phyloP scores from a whole-genome alignment of 2,329 filamentous ascomycete genomes.

The Colletotrichum gigasporum region DNA sequence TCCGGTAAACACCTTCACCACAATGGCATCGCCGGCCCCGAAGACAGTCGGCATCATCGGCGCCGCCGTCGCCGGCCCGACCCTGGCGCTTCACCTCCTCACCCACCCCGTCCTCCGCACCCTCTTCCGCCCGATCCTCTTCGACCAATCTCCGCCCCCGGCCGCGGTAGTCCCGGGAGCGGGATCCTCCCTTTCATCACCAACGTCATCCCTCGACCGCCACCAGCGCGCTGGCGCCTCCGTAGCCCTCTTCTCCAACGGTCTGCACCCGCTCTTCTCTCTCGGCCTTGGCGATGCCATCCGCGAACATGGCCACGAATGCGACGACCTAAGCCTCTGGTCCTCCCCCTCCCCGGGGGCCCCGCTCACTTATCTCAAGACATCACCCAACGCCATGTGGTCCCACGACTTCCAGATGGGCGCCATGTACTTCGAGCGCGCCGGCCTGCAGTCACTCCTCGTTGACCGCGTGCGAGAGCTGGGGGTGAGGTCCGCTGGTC shows the following conservation, averaged over 20 bases:
- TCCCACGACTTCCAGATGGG: slow-evolving; percentile 34
- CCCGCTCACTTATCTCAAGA: background rate
- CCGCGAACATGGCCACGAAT: slow-evolving; percentile 4
- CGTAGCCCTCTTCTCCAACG: slow-evolving; percentile 36
- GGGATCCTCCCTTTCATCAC: background rate
- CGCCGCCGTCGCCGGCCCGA: slow-evolving; percentile 28
- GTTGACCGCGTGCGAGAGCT: slow-evolving; percentile 31
- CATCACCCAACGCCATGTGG: slow-evolving; percentile 31
- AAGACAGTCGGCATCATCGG: slow-evolving; percentile 28
- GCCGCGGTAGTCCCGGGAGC: background rate
- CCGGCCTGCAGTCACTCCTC: slow-evolving; percentile 31
- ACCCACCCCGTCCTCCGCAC: slow-evolving; percentile 33
- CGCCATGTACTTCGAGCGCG: slow-evolving; percentile 35
- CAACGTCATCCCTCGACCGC: background rate
- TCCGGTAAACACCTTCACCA: background rate
- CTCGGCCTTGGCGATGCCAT: slow-evolving; percentile 34
- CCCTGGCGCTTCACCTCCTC: slow-evolving; percentile 31
- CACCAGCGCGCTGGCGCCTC: slow-evolving; percentile 35
- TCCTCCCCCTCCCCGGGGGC: background rate
- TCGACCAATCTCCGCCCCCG: slow-evolving; percentile 17
- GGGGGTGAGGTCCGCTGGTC: slow-evolving; percentile 34
- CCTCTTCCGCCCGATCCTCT: slow-evolving; percentile 19
- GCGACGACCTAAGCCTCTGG: slow-evolving; percentile 19
- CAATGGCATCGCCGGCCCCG: background rate
- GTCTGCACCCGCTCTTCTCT: slow-evolving; percentile 33